phyloP scores from a whole-genome alignment of 2,329 filamentous ascomycete species.

The Hirsutella thompsonii region DNA sequence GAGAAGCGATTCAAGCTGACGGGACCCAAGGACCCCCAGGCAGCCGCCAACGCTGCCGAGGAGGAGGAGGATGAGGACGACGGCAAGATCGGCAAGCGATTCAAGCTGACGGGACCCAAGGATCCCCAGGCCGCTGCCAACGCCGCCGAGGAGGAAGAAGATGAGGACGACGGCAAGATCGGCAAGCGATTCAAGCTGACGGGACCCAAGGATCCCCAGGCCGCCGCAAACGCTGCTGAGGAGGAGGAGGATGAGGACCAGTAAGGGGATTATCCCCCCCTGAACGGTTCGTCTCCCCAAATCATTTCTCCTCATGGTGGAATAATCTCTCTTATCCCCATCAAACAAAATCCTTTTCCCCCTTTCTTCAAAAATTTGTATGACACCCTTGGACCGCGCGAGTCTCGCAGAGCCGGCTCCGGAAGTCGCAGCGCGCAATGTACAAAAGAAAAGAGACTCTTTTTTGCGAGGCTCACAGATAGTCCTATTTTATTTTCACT shows the following conservation, averaged over 20 bases:
- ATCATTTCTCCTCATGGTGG: too few species aligned
- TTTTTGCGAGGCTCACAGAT: too few species aligned
- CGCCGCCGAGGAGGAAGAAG: constrained; percentile 1
- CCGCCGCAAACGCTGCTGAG: background rate
- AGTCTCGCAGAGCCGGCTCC: too few species aligned
- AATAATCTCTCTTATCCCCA: too few species aligned
- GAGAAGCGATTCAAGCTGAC: constrained; percentile 48
- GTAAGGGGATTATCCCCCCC: background rate
- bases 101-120: constrained; percentile 15
- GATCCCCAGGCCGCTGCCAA: background rate
- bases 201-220: constrained; percentile 3
- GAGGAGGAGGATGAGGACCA: background rate
- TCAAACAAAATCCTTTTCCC: too few species aligned
- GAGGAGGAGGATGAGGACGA: constrained; percentile 1
- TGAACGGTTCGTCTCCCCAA: too few species aligned
- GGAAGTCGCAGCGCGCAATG: too few species aligned
- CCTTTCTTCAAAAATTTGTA: too few species aligned
- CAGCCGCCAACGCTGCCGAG: background rate
- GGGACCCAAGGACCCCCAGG: constrained; percentile 15
- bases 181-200: constrained; percentile 21
- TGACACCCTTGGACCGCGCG: too few species aligned
- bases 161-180: background rate
- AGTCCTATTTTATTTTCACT: too few species aligned
- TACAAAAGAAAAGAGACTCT: too few species aligned
- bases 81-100: constrained; percentile 13